Evolutionary conservation across 768 basidiomycete genomes (phyloP), one percentile per base, ranked within the genome.

Genomic region (Cubamyces sp.): DNA sequence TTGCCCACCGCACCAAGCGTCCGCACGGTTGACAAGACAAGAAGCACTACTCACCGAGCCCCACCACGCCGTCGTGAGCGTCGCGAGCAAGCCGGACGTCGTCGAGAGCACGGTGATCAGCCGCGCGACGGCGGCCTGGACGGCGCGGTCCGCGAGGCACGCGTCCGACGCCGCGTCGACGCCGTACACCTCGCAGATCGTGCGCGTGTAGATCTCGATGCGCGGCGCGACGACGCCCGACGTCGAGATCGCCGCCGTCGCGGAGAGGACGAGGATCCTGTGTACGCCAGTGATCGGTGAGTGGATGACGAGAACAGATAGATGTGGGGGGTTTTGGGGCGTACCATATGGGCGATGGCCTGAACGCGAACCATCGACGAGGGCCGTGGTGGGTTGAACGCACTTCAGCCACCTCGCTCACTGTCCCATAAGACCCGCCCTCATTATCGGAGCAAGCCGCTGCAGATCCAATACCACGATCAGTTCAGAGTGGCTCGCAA

Each of bases 11-110:
- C 34, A 23, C 5, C 23, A 3, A 9, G 5, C 14, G 16, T 5
- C 15, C 15, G 2, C n/a, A 25, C 16, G n/a, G 39, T 46, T 41
- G 6, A n/a, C 40, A 18, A n/a, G 51, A 25, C 19, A n/a, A 5
- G 37, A 55, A 12, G 25, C 3, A 54, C 54, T 37, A 79, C 87
- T 73, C 73, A 90, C 89, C 51, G 88, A 81, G 57, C 90, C 90
- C 94, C 94, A 96, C 84, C 87, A 95, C 4, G 84, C 91, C 16
- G 88, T 87, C 1, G 92, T 93, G 21, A 95, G 68, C 61, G 90
- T 90, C 40, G 85, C 81, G 30, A 96, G 76, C 55, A 92, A 72
- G 6, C 94, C 94, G 1, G 53, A 54, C 75, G 84, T 84, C 8
- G 82, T 77, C 3, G 86, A 77, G 0, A 84, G 72, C 68, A 90